phyloP scores from a whole-genome alignment of 768 basidiomycete species.

The Galerina marginata region DNA sequence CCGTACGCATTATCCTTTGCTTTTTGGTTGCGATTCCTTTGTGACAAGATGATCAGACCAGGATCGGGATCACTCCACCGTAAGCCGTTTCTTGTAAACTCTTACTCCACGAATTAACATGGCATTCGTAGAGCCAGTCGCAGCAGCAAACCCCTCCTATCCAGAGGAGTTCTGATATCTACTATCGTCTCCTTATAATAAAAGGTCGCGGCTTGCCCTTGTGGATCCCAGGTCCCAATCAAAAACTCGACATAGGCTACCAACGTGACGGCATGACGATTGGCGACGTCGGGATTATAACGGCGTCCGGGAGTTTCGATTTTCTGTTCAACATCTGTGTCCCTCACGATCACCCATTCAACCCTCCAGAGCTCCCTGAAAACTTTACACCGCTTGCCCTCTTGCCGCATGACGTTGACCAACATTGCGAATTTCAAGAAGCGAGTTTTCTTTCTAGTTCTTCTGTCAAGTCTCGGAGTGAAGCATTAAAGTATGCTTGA shows the following conservation, averaged over 20 bases:
- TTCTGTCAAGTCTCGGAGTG: slow-evolving; percentile 1
- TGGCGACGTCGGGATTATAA: slow-evolving; percentile 27
- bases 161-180: slow-evolving; percentile 11
- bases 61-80: too few species aligned
- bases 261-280: slow-evolving; percentile 17
- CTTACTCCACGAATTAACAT: too few species aligned
- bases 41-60: too few species aligned
- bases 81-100: too few species aligned
- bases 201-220: slow-evolving; percentile 23
- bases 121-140: too few species aligned
- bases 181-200: slow-evolving; percentile 19
- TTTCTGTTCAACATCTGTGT: slow-evolving; percentile 26
- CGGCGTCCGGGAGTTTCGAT: slow-evolving; percentile 17
- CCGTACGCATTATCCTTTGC: too few species aligned
- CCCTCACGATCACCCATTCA: slow-evolving; percentile 17
- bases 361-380: slow-evolving; percentile 16
- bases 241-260: slow-evolving; percentile 13
- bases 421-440: slow-evolving; percentile 8
- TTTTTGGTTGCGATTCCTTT: too few species aligned
- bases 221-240: slow-evolving; percentile 22
- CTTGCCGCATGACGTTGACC: slow-evolving; percentile 6
- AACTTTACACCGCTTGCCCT: slow-evolving; percentile 14
- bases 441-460: slow-evolving; percentile 16
- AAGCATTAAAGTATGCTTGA: not conserved
- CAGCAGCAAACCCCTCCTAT: too few species aligned